phyloP scores from a whole-genome alignment of 148 eudicot genomes.

The Gaultheria prostrata region DNA sequence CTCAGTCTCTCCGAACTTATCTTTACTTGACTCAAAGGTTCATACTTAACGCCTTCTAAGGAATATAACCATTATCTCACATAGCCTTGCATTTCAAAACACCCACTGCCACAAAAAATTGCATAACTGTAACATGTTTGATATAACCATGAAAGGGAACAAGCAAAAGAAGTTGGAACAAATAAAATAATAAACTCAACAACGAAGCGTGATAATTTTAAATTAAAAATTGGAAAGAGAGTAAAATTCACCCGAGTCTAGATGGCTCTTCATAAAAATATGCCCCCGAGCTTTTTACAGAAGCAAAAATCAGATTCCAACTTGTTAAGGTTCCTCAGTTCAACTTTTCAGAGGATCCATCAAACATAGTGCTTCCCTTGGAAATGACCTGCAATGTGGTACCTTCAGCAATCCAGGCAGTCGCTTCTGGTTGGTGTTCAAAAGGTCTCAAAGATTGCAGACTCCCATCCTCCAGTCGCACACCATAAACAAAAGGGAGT shows the following conservation, averaged over 20 bases:
- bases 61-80: neutral
- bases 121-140: neutral
- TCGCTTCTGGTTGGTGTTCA: slow-evolving; percentile 72
- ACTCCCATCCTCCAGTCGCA: slow-evolving; percentile 56
- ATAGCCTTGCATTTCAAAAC: neutral
- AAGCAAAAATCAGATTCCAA: slow-evolving; percentile 8
- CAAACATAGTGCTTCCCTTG: slow-evolving; percentile 42
- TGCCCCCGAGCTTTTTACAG: neutral
- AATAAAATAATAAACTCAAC: neutral
- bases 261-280: slow-evolving; percentile 13
- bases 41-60: neutral
- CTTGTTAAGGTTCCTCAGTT: slow-evolving; percentile 9
- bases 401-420: slow-evolving; percentile 75
- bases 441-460: slow-evolving; percentile 62
- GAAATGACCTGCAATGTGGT: slow-evolving; percentile 60
- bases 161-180: neutral
- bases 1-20: neutral
- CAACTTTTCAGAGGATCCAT: slow-evolving; percentile 9
- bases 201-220: neutral
- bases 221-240: neutral
- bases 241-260: slow-evolving; percentile 21
- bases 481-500: slow-evolving; percentile 84
- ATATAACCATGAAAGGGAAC: neutral
- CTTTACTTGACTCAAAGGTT: neutral
- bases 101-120: neutral